Evolutionary conservation across 306 rosid species (phyloP), one percentile per base, ranked within the genome.

Genomic region (Cucurbita argyrosperma): DNA sequence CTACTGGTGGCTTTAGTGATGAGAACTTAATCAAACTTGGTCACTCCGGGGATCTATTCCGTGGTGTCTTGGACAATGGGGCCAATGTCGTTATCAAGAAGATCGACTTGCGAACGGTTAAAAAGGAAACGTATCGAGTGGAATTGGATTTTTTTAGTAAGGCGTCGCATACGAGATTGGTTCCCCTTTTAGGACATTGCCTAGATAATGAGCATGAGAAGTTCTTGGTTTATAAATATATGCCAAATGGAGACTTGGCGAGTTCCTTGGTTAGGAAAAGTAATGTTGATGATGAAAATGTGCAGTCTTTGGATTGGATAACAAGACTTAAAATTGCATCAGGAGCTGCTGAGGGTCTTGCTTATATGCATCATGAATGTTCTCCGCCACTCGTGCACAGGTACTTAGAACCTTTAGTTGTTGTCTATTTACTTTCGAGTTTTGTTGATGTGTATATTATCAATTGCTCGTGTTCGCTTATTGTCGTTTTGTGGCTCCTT

Each of bases 301-400:
- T 77, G 77, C 92, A 86, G 82, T 91, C 97, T 30, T 75, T 91
- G 86, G 99, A 94, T 84, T 94, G 97, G 97, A 91, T 91, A 67
- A 94, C 96, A 42, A 94, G 99, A 83, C 84, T 91, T 65, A 94
- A 94, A 87, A 89, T 94, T 76, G 96, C 99, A 49, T 86, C 84
- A 57, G 99, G 99, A 77, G 87, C 85, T 15, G 99, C 99, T 6
- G 99, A 94, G 85, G 92, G 92, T 61, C 84, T 94, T 19, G 80
- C 91, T 14, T 86, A 85, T 84, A 82, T 94, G 83, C 97, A 94
- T 85, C 94, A 94, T 79, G 97, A 89, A 64, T 88, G 92, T 79
- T 64, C 76, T 87, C 99, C 92, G 5, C 96, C 99, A 11, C 76
- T 85, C 35, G 97, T 94, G 62, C 99, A 94, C 84, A 94, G 97